These are phyloP conservation scores for Carex arenaria DNA, from an alignment of 202 grass and related monocot genomes.

Conservation along the genomic window DNA sequence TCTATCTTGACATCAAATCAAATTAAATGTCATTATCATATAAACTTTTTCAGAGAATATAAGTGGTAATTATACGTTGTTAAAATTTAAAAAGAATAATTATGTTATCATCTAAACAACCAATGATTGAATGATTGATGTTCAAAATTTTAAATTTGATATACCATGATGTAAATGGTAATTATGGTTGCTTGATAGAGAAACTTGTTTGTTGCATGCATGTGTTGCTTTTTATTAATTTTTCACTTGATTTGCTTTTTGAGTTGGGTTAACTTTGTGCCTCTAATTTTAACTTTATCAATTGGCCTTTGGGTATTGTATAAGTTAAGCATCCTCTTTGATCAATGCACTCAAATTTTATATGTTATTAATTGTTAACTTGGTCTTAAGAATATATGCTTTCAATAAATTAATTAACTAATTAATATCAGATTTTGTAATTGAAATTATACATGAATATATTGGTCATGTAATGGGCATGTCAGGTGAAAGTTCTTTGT, in stretches of 20 bases:
- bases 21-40: no score
- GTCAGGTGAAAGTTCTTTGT: no score
- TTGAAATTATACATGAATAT: no score
- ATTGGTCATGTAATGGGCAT: no score
- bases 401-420: no score
- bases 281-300: neutral
- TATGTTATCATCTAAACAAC: no score
- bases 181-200: neutral
- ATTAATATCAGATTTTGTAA: no score
- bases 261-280: neutral
- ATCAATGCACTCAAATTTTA: neutral
- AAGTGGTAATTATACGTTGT: no score
- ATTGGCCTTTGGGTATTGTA: neutral
- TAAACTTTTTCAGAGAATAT: no score
- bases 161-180: neutral
- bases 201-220: slow-evolving; percentile 2
- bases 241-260: neutral
- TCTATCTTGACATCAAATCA: no score
- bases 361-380: neutral
- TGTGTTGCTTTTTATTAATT: neutral
- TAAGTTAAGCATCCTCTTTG: neutral
- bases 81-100: no score
- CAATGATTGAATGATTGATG: neutral
- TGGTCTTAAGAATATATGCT: neutral
- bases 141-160: neutral